phyloP scores from a whole-genome alignment of 2,329 filamentous ascomycete genomes.

The Ophiocordyceps camponoti-leonardi region DNA sequence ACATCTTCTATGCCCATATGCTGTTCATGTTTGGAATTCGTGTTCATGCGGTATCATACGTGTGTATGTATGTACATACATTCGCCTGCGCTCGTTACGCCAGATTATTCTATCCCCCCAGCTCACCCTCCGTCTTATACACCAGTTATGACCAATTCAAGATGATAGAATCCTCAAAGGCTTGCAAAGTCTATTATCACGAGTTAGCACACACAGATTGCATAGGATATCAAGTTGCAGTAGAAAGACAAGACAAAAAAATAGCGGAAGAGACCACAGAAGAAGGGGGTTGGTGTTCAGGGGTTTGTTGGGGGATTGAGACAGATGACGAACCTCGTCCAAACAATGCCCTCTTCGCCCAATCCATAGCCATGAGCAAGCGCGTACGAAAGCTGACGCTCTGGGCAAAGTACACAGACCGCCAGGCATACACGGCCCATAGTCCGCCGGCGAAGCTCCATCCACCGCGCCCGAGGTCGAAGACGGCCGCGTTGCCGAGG shows the following conservation, averaged over 20 bases:
- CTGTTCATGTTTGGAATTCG: too few species aligned
- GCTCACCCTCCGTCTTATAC: too few species aligned
- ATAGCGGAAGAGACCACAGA: too few species aligned
- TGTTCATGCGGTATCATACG: too few species aligned
- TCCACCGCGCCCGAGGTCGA: slow-evolving; percentile 60
- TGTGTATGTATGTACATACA: too few species aligned
- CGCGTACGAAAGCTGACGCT: slow-evolving; percentile 86
- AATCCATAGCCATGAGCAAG: slow-evolving; percentile 88
- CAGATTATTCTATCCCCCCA: too few species aligned
- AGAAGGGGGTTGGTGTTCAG: background rate
- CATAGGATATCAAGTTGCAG: too few species aligned
- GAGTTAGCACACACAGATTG: background rate
- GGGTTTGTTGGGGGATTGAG: background rate
- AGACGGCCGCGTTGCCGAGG: slow-evolving; percentile 89
- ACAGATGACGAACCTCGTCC: slow-evolving; percentile 59
- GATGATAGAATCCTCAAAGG: background rate
- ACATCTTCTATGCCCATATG: too few species aligned
- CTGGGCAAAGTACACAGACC: slow-evolving; percentile 93
- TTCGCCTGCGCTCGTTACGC: too few species aligned
- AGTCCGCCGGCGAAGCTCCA: slow-evolving; percentile 67
- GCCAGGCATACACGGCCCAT: slow-evolving; percentile 89
- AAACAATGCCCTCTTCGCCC: slow-evolving; percentile 91
- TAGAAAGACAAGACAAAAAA: too few species aligned
- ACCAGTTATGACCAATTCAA: background rate
- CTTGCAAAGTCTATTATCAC: background rate